Evolutionary conservation across 495 filamentous ascomycete genomes (phyloP).

Genomic region (Lentithecium fluviatile): DNA sequence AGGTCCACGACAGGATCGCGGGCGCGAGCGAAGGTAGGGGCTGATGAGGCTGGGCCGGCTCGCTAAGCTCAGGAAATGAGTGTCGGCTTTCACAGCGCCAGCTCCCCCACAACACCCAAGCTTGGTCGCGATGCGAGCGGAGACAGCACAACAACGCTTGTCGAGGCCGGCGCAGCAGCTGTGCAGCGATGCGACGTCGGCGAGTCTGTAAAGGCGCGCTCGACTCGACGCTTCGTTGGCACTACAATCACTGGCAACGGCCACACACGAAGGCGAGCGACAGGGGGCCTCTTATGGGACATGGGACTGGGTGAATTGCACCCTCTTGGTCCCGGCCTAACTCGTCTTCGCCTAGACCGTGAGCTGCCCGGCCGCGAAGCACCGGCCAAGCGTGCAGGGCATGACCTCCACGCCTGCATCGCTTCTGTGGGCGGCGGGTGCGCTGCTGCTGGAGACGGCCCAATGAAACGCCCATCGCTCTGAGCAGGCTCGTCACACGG

Average conservation of each 20-base stretch:
- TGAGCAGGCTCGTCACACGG: neutral
- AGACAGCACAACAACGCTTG: neutral
- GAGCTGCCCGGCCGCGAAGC: neutral
- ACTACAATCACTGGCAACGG: neutral
- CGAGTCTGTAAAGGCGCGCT: neutral
- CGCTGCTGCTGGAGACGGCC: neutral
- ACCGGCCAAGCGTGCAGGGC: slow-evolving; percentile 7
- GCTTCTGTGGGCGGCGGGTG: slow-evolving; percentile 8
- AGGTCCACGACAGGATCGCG: neutral
- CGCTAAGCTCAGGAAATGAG: slow-evolving; percentile 31
- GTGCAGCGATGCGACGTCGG: neutral
- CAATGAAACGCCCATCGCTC: neutral
- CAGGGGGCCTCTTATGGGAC: slow-evolving; percentile 23
- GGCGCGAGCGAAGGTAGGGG: slow-evolving; percentile 14
- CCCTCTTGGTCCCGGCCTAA: slow-evolving; percentile 17
- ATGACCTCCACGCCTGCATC: neutral
- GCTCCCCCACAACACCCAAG: neutral
- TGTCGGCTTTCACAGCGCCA: neutral
- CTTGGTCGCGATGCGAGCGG: neutral
- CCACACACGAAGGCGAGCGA: slow-evolving; percentile 15
- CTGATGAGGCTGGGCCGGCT: slow-evolving; percentile 24
- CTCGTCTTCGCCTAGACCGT: slow-evolving; percentile 15
- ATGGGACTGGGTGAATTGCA: slow-evolving; percentile 28
- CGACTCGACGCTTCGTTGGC: neutral
- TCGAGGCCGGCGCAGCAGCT: too few relatives aligned